A percentile compares a stretch with the other conserved stretches of the same genome.
Evolutionary conservation across 164 flowering plant genomes (phyloP).

Genomic region (Umbellularia californica): DNA sequence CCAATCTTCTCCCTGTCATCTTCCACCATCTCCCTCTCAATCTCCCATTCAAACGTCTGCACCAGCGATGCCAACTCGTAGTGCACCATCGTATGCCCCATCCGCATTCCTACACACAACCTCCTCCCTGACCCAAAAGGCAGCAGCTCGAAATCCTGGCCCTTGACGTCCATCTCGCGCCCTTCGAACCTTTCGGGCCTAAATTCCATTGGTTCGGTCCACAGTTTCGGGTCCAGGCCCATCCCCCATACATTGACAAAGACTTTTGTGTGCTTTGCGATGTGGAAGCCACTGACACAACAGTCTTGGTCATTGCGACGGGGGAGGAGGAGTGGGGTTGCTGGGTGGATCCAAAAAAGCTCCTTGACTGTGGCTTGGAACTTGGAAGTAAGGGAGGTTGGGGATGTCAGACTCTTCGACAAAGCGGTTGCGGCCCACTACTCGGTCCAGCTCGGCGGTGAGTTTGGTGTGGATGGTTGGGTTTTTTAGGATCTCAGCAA

Average conservation of each 20-base stretch:
- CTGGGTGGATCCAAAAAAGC: conserved; percentile 34
- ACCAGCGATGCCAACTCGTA: conserved; percentile 25
- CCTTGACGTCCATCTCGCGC: conserved; percentile 26
- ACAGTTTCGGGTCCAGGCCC: conserved; percentile 28
- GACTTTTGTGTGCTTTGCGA: conserved; percentile 29
- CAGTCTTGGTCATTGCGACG: conserved; percentile 23
- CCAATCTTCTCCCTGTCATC: conserved; percentile 32
- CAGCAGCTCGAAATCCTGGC: conserved; percentile 32
- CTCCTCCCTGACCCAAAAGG: conserved; percentile 41
- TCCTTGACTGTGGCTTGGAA: conserved; percentile 34
- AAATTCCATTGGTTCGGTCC: conserved; percentile 29
- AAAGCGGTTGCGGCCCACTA: conserved; percentile 23
- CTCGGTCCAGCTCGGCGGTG: conserved; percentile 24
- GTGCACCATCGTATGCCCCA: conserved; percentile 31
- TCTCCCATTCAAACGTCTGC: conserved; percentile 34
- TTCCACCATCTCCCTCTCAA: conserved; percentile 10
- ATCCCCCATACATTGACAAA: conserved; percentile 34
- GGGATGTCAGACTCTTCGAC: conserved; percentile 31
- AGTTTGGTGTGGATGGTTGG: conserved; percentile 20
- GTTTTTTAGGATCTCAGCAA: conserved; percentile 26
- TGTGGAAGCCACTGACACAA: conserved; percentile 23
- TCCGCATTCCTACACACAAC: conserved; percentile 31
- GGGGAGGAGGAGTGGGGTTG: conserved; percentile 32
- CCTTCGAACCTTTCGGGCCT: conserved; percentile 32
- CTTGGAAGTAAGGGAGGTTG: conserved; percentile 28